These are phyloP conservation scores for Violaceomyces palustris DNA, from an alignment of 1,284 basidiomycete species.

Conservation along the genomic window DNA sequence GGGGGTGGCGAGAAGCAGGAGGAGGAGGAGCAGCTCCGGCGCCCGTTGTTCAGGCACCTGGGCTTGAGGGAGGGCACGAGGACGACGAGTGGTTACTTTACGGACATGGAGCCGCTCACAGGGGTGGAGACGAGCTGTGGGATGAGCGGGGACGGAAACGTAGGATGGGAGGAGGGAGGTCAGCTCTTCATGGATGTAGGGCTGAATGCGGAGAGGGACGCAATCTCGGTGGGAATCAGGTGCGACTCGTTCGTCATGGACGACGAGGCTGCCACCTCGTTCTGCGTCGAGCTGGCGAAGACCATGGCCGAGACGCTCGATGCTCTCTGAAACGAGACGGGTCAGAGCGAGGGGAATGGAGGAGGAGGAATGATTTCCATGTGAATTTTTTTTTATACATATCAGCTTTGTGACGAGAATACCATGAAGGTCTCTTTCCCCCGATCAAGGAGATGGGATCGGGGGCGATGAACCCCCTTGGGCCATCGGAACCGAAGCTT, in stretches of 20 bases:
- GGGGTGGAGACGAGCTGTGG: conserved; percentile 1
- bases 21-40: conserved; percentile 1
- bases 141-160: background rate
- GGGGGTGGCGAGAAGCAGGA: background rate
- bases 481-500: too few species aligned
- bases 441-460: too few species aligned
- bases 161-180: background rate
- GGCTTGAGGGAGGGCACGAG: too few species aligned
- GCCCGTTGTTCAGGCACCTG: background rate
- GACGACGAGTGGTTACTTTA: conserved; percentile 13
- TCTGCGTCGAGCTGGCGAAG: too few species aligned
- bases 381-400: too few species aligned
- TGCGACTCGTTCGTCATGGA: conserved; percentile 5
- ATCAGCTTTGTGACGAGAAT: too few species aligned
- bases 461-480: too few species aligned
- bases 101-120: conserved; percentile 1
- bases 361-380: too few species aligned
- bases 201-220: background rate
- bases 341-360: too few species aligned
- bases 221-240: conserved; percentile 3
- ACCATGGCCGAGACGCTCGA: too few species aligned
- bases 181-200: conserved; percentile 10
- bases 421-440: too few species aligned
- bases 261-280: background rate
- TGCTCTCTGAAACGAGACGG: too few species aligned